Base-by-base conservation (phyloP, 345 rosid species). In the Euphorbia lathyris region DNA sequence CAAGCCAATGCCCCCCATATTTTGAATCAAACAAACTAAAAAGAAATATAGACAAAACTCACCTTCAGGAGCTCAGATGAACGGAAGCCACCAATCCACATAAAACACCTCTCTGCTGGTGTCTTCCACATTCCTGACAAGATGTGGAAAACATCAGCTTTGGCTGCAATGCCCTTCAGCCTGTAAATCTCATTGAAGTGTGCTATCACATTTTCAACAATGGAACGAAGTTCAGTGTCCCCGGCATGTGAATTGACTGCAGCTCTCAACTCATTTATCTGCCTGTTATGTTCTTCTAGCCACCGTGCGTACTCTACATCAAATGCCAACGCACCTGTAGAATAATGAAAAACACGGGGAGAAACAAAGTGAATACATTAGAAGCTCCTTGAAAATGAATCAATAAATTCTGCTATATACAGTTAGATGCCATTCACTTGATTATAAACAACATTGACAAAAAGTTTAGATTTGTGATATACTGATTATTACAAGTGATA, bases 41-140 rank as follows among this genome's bases (percentile, higher is more conserved):
- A 19, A 60, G 36, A 61, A 55, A 47, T 52, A 0, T 36, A 32
- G 26, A 25, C 38, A 25, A 36, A 64, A 73, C 75, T 74, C 74
- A 87, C 98, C 89, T 90, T 93, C 68, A 93, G 96, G 65, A 93
- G 85, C 78, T 93, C 97, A 3, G 97, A 93, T 45, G 98, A 86
- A 36, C 98, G 98, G 74, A 90, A 93, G 51, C 98, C 98, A 63
- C 98, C 98, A 68, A 93, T 83, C 98, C 98, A 93, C 84, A 93
- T 69, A 79, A 90, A 93, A 81, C 97, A 93, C 65, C 97, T 81
- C 83, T 93, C 98, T 42, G 95, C 98, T 25, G 98, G 98, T 69
- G 97, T 93, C 81, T 88, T 90, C 98, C 98, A 93, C 97, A 90
- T 90, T 66, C 98, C 98, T 16, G 98, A 93, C 75, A 93, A 75